These are phyloP conservation scores for Sanghuangporus sanghuang DNA, from an alignment of 1,284 basidiomycete species.

Conservation along the genomic window DNA sequence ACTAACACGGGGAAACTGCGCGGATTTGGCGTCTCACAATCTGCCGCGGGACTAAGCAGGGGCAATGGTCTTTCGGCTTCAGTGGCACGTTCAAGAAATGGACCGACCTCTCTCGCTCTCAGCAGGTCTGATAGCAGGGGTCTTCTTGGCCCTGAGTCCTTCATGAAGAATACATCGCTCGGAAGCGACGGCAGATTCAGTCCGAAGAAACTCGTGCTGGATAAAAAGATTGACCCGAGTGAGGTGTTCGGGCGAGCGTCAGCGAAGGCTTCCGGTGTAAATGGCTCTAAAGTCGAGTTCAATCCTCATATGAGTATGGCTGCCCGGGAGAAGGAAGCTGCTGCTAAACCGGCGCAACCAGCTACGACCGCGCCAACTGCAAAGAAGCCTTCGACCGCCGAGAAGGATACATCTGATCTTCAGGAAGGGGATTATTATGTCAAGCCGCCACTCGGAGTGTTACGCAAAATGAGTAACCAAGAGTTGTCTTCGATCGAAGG, in stretches of 20 bases:
- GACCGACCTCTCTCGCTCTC: slow-evolving; percentile 45
- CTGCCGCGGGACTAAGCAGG: slow-evolving; percentile 33
- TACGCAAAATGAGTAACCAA: slow-evolving; percentile 67
- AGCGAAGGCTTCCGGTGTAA: slow-evolving; percentile 32
- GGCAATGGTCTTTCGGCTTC: slow-evolving; percentile 32
- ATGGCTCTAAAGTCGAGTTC: slow-evolving; percentile 52
- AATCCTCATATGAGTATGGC: slow-evolving; percentile 69
- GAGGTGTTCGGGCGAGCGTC: slow-evolving; percentile 60
- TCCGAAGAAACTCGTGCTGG: slow-evolving; percentile 92
- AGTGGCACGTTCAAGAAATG: slow-evolving; percentile 47
- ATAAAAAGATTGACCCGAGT: slow-evolving; percentile 72
- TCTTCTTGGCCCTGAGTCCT: slow-evolving; percentile 45
- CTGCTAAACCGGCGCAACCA: slow-evolving; percentile 31
- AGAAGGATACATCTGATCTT: slow-evolving; percentile 31
- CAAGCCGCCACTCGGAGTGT: slow-evolving; percentile 67
- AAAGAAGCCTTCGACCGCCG: slow-evolving; percentile 25
- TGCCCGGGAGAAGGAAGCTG: slow-evolving; percentile 61
- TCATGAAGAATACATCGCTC: slow-evolving; percentile 47
- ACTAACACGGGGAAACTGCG: slow-evolving; percentile 64
- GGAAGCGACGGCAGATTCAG: slow-evolving; percentile 72
- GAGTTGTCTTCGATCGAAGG: slow-evolving; percentile 67
- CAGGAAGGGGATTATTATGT: slow-evolving; percentile 90
- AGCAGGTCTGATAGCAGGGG: slow-evolving; percentile 41
- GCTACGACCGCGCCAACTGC: slow-evolving; percentile 33
- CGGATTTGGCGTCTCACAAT: slow-evolving; percentile 47